Percentiles rank a stretch among this genome's conserved stretches.
phyloP scores from a whole-genome alignment of 805 yeast genomes.

The Grigorovia yakushimaensis region DNA sequence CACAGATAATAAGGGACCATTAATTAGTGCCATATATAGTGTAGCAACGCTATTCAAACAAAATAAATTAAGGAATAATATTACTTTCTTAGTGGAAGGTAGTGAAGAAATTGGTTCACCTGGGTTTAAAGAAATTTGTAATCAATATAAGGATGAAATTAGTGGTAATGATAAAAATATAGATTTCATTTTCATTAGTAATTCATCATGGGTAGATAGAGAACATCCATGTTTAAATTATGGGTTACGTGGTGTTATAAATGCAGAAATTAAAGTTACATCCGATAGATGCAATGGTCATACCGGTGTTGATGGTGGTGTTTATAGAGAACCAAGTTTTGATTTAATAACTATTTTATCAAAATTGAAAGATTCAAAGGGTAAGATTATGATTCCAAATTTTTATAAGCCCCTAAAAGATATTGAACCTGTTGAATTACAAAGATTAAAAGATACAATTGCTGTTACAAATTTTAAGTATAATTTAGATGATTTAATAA shows the following conservation, averaged over 20 bases:
- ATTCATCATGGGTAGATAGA: constrained; percentile 91
- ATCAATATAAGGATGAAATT: constrained; percentile 39
- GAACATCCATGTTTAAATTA: constrained; percentile 84
- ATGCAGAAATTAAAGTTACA: constrained; percentile 59
- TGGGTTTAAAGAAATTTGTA: constrained; percentile 69
- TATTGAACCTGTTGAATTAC: constrained; percentile 46
- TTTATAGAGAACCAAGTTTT: constrained; percentile 76
- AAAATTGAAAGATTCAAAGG: constrained; percentile 47
- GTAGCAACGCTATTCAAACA: constrained; percentile 59
- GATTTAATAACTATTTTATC: constrained; percentile 70
- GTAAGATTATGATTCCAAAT: constrained; percentile 51
- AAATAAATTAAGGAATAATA: constrained; percentile 52
- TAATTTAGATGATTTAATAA: constrained; percentile 46
- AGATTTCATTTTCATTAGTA: constrained; percentile 84
- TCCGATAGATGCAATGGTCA: constrained; percentile 83
- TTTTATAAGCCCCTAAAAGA: constrained; percentile 63
- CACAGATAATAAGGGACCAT: constrained; percentile 91
- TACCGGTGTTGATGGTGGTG: constrained; percentile 95
- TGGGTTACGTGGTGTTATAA: constrained; percentile 86
- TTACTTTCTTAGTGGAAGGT: constrained; percentile 82
- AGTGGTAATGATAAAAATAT: constrained; percentile 41
- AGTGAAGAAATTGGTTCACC: constrained; percentile 91
- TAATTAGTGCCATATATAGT: constrained; percentile 76
- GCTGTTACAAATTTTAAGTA: constrained; percentile 3
- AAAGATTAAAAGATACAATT: constrained; percentile 42